phyloP scores from a whole-genome alignment of 805 yeast genomes.

The Ogataea pignaliae region DNA sequence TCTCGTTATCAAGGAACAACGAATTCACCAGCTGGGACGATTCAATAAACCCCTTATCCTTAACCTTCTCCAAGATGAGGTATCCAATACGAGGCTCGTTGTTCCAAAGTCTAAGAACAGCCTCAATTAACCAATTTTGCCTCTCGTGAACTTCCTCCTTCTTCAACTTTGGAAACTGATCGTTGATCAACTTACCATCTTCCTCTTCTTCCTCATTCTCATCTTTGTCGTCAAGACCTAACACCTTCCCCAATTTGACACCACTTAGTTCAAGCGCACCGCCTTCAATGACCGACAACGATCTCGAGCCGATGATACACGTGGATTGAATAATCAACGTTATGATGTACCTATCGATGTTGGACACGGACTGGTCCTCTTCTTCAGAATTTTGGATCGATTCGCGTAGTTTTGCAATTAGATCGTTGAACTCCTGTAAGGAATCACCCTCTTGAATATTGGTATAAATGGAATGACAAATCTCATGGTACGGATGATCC shows the following conservation, averaged over 20 bases:
- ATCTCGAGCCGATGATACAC: slow-evolving; percentile 82
- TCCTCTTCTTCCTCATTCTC: slow-evolving; percentile 11
- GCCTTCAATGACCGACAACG: slow-evolving; percentile 70
- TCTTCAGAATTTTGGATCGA: slow-evolving; percentile 11
- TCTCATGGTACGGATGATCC: slow-evolving; percentile 30
- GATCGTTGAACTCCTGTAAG: slow-evolving; percentile 25
- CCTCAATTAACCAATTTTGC: slow-evolving; percentile 45
- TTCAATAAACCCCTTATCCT: slow-evolving; percentile 39
- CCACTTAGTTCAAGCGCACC: slow-evolving; percentile 34
- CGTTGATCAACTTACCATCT: slow-evolving; percentile 6
- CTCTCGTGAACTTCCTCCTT: slow-evolving; percentile 27
- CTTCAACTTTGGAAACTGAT: slow-evolving; percentile 20
- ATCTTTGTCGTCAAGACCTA: slow-evolving; percentile 19
- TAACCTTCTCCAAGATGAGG: slow-evolving; percentile 50
- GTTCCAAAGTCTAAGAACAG: slow-evolving; percentile 62
- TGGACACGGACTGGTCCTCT: slow-evolving; percentile 12
- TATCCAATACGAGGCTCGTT: slow-evolving; percentile 61
- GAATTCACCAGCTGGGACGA: slow-evolving; percentile 39
- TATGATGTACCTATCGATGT: slow-evolving; percentile 41
- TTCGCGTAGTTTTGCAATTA: slow-evolving; percentile 20
- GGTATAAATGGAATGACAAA: slow-evolving; percentile 30
- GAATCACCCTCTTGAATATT: slow-evolving; percentile 29
- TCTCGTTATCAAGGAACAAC: slow-evolving; percentile 32
- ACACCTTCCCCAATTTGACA: slow-evolving; percentile 22
- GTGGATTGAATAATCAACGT: slow-evolving; percentile 65